Conservation (phyloP, 2,329 filamentous ascomycete species). For the Rhytidhysteron rufulum region DNA sequence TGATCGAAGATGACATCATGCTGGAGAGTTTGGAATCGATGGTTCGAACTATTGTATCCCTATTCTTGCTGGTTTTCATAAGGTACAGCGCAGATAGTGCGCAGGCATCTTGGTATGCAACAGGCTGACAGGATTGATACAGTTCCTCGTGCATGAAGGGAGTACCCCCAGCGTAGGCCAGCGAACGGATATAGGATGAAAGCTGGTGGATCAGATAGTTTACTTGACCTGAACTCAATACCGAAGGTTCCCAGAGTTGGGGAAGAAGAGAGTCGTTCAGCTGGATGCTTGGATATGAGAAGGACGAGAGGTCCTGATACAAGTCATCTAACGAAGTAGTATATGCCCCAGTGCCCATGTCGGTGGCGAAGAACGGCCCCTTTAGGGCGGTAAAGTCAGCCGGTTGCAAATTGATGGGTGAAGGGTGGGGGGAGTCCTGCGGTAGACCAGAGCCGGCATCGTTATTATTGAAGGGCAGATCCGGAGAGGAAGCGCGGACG, state of each 20-base stretch:
- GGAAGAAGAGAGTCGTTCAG: conserved; percentile 8
- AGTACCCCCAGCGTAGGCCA: conserved; percentile 21
- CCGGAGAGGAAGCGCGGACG: conserved; percentile 19
- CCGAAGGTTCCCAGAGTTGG: conserved; percentile 13
- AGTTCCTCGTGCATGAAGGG: conserved; percentile 21
- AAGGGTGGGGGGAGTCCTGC: too few species aligned
- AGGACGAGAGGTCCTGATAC: conserved; percentile 3
- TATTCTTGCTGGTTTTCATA: conserved; percentile 17
- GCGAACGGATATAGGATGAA: conserved; percentile 6
- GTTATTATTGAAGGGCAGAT: conserved; percentile 10
- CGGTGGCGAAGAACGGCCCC: not conserved
- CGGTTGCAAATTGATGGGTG: too few species aligned
- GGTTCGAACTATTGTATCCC: conserved; percentile 12
- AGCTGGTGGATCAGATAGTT: conserved; percentile 12
- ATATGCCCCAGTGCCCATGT: not conserved
- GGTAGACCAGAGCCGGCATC: too few species aligned
- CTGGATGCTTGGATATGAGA: not conserved
- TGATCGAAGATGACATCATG: conserved; percentile 10
- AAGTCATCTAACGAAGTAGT: conserved; percentile 5
- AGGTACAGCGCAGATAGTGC: conserved; percentile 21
- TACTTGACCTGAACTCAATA: conserved; percentile 14
- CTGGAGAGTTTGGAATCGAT: conserved; percentile 19
- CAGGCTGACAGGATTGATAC: conserved; percentile 16
- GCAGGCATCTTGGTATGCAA: conserved; percentile 23
- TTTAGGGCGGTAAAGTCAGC: not conserved